phyloP scores from a whole-genome alignment of 2,329 filamentous ascomycete genomes.

The Ceratocystis huliohia region DNA sequence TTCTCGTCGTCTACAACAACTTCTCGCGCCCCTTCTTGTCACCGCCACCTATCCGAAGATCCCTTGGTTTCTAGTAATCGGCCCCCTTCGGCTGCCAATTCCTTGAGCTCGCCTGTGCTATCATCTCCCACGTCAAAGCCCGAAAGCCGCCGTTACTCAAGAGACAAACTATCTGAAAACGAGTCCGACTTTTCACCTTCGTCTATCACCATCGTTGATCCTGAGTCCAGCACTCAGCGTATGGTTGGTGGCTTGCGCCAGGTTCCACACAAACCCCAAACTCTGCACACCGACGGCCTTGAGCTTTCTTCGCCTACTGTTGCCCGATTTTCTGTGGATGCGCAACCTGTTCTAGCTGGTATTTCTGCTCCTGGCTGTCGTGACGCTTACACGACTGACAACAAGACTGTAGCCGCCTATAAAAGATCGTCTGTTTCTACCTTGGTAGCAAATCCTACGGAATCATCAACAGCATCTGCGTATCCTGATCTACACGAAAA shows the following conservation, averaged over 20 bases:
- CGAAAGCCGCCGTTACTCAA: neutral
- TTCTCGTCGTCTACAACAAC: conserved; percentile 15
- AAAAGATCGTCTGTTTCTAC: conserved; percentile 21
- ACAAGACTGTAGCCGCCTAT: conserved; percentile 14
- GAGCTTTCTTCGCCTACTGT: conserved; percentile 15
- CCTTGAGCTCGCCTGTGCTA: conserved; percentile 14
- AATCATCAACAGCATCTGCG: neutral
- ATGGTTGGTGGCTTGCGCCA: conserved; percentile 44
- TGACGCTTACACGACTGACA: conserved; percentile 19
- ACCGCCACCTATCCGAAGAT: conserved; percentile 17
- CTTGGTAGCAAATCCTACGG: conserved; percentile 19
- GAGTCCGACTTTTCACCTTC: conserved; percentile 16
- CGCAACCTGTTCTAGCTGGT: conserved; percentile 26
- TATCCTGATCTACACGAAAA: conserved; percentile 19
- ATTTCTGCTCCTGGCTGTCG: conserved; percentile 25
- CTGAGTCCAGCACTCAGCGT: conserved; percentile 36
- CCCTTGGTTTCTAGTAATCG: conserved; percentile 12
- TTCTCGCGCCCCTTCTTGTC: conserved; percentile 16
- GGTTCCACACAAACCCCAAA: conserved; percentile 32
- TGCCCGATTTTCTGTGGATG: conserved; percentile 24
- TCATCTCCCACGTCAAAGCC: conserved; percentile 15
- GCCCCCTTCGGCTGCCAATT: conserved; percentile 2
- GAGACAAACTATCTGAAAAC: neutral
- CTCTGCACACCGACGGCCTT: conserved; percentile 17
- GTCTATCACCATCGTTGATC: conserved; percentile 28